Conservation (phyloP, 2,329 filamentous ascomycete genomes). For the Alternaria triticina region DNA sequence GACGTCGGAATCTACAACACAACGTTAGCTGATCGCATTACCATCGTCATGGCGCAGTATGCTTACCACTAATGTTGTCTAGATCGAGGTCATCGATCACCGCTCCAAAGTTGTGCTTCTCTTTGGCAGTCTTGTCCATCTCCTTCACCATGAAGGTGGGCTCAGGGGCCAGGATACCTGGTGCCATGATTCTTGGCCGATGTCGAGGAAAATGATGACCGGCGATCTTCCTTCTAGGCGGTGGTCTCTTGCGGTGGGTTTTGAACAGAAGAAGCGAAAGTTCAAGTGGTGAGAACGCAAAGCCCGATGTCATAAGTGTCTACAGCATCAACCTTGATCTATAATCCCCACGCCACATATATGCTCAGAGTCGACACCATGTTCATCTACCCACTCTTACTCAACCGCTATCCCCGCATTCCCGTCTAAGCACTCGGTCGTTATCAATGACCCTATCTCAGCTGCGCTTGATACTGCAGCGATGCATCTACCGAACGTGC, state of each 20-base stretch:
- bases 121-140: constrained; percentile 2
- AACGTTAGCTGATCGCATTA: not conserved
- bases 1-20: not conserved
- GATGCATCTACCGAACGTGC: not conserved
- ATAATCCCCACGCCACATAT: not conserved
- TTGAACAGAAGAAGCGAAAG: not conserved
- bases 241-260: not conserved
- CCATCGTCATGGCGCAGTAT: not conserved
- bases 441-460: not conserved
- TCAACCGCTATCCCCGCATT: not conserved
- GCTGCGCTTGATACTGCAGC: not conserved
- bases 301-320: not conserved
- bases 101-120: constrained; percentile 19
- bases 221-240: not conserved
- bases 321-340: not conserved
- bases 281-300: not conserved
- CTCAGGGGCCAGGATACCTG: not conserved
- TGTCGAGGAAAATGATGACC: not conserved
- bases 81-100: constrained; percentile 49
- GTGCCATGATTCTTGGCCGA: not conserved
- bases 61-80: constrained; percentile 36
- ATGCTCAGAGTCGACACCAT: not conserved
- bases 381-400: not conserved
- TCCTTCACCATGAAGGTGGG: constrained; percentile 4
- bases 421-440: not conserved